Conservation (phyloP, 345 rosid genomes). For the Lumnitzera racemosa region DNA sequence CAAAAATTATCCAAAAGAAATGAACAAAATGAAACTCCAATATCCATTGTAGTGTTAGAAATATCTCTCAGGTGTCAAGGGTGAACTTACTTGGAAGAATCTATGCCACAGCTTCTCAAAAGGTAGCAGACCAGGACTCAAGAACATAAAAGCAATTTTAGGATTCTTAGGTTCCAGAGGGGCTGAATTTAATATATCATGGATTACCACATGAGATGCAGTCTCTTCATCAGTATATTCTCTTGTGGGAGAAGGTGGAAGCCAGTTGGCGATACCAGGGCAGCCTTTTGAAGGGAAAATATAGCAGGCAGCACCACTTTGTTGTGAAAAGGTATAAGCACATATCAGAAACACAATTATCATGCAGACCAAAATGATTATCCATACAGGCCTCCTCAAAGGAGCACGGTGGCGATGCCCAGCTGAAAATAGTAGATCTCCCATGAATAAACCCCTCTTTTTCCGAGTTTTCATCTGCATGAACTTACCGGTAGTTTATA, state of each 20-base stretch:
- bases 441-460: slow-evolving; percentile 25
- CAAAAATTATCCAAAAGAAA: too few species aligned
- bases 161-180: slow-evolving; percentile 14
- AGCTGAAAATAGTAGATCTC: slow-evolving; percentile 12
- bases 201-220: slow-evolving; percentile 26
- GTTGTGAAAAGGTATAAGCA: slow-evolving; percentile 28
- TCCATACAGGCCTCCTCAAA: slow-evolving; percentile 31
- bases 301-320: slow-evolving; percentile 20
- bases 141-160: slow-evolving; percentile 41
- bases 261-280: slow-evolving; percentile 26
- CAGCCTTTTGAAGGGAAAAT: slow-evolving; percentile 27
- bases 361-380: slow-evolving; percentile 28
- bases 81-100: slow-evolving; percentile 21
- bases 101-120: slow-evolving; percentile 45
- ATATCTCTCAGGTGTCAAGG: too few species aligned
- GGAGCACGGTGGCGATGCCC: slow-evolving; percentile 30
- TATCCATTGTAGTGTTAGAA: too few species aligned
- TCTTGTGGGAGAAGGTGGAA: slow-evolving; percentile 33
- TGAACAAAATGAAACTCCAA: too few species aligned
- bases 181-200: slow-evolving; percentile 19
- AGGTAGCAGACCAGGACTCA: slow-evolving; percentile 33
- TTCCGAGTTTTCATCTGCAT: slow-evolving; percentile 21
- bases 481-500: too few species aligned
- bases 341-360: slow-evolving; percentile 33
- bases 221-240: slow-evolving; percentile 28